Percentiles rank a stretch among this genome's conserved stretches.
Conservation (phyloP, 495 filamentous ascomycete species). For the Rhypophila decipiens region DNA sequence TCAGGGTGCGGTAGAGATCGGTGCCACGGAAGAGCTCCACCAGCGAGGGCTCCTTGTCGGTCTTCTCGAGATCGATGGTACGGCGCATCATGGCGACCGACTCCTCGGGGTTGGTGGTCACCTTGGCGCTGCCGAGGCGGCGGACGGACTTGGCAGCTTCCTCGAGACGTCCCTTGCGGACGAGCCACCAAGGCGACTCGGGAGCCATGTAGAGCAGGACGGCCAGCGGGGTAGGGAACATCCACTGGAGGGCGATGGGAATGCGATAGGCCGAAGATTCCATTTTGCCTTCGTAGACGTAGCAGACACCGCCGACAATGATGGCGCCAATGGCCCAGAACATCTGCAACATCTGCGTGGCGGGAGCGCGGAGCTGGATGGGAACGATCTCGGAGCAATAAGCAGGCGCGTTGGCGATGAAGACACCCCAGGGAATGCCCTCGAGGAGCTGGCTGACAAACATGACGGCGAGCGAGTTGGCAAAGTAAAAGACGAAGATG, state of each 20-base stretch:
- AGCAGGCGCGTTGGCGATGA: constrained; percentile 43
- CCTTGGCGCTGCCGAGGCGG: constrained; percentile 25
- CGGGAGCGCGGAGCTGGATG: constrained; percentile 36
- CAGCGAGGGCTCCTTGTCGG: constrained; percentile 22
- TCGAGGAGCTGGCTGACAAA: constrained; percentile 40
- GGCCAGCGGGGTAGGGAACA: constrained; percentile 37
- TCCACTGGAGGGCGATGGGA: constrained; percentile 43
- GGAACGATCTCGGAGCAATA: constrained; percentile 42
- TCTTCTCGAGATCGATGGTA: constrained; percentile 19
- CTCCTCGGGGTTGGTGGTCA: constrained; percentile 29
- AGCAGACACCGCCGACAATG: constrained; percentile 39
- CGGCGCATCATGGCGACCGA: constrained; percentile 34
- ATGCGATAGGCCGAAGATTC: constrained; percentile 37
- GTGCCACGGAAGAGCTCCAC: constrained; percentile 39
- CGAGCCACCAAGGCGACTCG: constrained; percentile 46
- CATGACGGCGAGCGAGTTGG: constrained; percentile 33
- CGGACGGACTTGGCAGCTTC: constrained; percentile 32
- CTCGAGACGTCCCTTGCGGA: constrained; percentile 34
- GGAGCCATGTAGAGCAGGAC: constrained; percentile 38
- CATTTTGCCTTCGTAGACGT: constrained; percentile 30
- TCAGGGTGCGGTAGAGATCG: constrained; percentile 40
- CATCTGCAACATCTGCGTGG: constrained; percentile 43
- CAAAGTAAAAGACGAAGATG: constrained; percentile 45
- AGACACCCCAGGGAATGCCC: constrained; percentile 47
- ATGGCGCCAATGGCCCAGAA: constrained; percentile 43